A percentile compares a stretch with the other conserved stretches of the same genome.
These are phyloP conservation scores for Flaveria brownii DNA, from an alignment of 129 eudicot genomes.

Conservation along the genomic window DNA sequence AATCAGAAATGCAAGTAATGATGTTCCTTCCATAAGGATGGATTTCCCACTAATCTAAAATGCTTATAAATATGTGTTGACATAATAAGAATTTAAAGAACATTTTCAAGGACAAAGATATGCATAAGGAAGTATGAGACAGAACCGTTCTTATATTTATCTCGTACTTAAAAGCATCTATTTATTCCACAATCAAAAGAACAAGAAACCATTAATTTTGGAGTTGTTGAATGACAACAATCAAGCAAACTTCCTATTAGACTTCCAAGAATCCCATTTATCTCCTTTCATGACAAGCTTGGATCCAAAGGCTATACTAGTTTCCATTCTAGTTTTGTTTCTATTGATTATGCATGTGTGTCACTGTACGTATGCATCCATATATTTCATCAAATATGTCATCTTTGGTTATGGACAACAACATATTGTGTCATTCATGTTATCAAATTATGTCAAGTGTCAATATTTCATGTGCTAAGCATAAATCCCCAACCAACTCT, in stretches of 20 bases:
- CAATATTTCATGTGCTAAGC: background rate
- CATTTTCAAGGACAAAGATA: background rate
- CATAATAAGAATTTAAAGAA: background rate
- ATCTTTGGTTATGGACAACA: conserved; percentile 7
- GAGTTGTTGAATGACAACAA: no score
- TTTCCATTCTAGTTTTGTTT: background rate
- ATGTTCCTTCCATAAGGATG: background rate
- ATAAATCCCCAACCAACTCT: background rate
- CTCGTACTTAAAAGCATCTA: no score
- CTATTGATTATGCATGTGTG: background rate
- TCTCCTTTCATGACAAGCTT: background rate
- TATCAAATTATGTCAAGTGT: background rate
- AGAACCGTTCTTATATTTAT: background rate
- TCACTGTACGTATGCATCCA: background rate
- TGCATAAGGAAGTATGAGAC: background rate
- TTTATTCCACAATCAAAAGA: no score
- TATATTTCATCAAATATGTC: conserved; percentile 12
- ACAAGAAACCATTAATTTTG: no score
- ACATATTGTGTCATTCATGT: background rate
- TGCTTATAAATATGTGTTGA: background rate
- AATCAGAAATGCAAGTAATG: background rate
- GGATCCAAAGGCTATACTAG: background rate
- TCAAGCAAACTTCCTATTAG: no score
- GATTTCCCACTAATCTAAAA: background rate
- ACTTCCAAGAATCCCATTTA: background rate